These are phyloP conservation scores for Sporothrix variecibatus DNA, from an alignment of 2,329 filamentous ascomycete genomes.

Conservation along the genomic window DNA sequence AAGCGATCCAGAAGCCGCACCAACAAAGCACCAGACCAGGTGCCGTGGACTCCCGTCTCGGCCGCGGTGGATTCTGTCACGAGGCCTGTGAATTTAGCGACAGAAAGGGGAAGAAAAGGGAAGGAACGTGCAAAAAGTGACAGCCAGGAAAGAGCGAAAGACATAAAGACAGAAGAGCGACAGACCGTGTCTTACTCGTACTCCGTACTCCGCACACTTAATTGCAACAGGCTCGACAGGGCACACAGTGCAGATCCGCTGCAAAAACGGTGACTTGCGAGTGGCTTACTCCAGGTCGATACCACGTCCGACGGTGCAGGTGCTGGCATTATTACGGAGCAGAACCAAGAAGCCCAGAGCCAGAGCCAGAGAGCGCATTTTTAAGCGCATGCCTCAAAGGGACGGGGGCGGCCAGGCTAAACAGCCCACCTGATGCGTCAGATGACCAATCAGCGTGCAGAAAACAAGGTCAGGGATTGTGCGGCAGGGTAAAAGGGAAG, in stretches of 20 bases:
- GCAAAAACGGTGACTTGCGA: neutral
- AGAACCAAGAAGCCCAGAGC: neutral
- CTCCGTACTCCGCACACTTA: neutral
- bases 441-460: neutral
- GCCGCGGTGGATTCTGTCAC: slow-evolving; percentile 19
- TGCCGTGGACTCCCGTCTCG: slow-evolving; percentile 12
- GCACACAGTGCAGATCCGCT: neutral
- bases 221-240: neutral
- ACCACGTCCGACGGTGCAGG: neutral
- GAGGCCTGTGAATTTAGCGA: slow-evolving; percentile 18
- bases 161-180: neutral
- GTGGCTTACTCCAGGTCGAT: slow-evolving; percentile 12
- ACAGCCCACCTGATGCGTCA: slow-evolving; percentile 18
- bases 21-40: neutral
- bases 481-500: neutral
- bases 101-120: neutral
- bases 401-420: neutral
- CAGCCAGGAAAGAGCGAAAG: neutral
- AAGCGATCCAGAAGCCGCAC: neutral
- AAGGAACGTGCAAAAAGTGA: neutral
- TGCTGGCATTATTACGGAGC: neutral
- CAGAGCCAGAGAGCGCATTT: neutral
- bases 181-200: neutral
- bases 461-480: neutral
- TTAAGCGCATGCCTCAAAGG: neutral